Evolutionary conservation across 352 stramenopile species (phyloP), one percentile per base, ranked within the genome.

Genomic region (Pythium aphanidermatum): DNA sequence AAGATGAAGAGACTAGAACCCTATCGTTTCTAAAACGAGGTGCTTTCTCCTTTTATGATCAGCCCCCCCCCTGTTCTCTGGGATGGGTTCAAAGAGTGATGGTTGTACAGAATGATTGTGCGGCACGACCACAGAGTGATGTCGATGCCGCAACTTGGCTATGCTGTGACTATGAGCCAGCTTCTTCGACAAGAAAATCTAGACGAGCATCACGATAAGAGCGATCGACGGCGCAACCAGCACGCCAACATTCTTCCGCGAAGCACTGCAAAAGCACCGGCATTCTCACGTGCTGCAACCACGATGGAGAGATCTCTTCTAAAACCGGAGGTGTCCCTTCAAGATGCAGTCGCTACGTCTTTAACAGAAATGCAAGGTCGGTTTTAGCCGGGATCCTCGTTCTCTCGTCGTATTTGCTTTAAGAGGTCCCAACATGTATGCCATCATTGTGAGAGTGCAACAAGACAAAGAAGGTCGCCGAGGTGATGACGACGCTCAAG

Each of bases 401-500:
- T 45, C 27, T 31, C 38, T 36, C 27, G 16, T 35, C 16, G 9
- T 16, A 55, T 58, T n/a, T 27, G 23, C n/a, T 20, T 32, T 38
- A 5, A 35, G 2, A 51, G 40, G 46, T 54, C 39, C 33, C 1
- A 33, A 23, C 17, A n/a, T n/a, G n/a, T n/a, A n/a, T n/a, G n/a
- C n/a, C n/a, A n/a, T n/a, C n/a, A n/a, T n/a, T n/a, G n/a, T n/a
- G n/a, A n/a, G n/a, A n/a, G n/a, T n/a, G n/a, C n/a, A n/a, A n/a
- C n/a, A n/a, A n/a, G n/a, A n/a, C n/a, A n/a, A n/a, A n/a, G n/a
- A n/a, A n/a, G n/a, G n/a, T n/a, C n/a, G n/a, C 2, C 40, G 24
- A 7, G 12, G 39, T 13, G 28, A 92, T 88, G 76, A 68, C 74
- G 66, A 92, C 80, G 64, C 74, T 92, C 57, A 92, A 92, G 74